A percentile compares a stretch with the other conserved stretches of the same genome.
Evolutionary conservation across 148 eudicot species (phyloP).

Genomic region (Silene conica): DNA sequence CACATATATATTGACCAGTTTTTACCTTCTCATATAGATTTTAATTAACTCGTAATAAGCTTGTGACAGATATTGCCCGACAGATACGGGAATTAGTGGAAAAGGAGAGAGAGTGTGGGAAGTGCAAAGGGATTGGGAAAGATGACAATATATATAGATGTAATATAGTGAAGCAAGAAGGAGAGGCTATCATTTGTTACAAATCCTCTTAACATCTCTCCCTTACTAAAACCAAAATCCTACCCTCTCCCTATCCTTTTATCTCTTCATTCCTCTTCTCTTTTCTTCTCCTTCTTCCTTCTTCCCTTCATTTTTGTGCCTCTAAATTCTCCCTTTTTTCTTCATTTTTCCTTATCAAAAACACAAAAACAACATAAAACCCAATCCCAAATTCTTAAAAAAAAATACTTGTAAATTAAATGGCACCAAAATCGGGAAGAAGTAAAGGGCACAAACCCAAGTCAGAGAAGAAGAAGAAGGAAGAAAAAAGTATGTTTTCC

Average conservation of each 20-base stretch:
- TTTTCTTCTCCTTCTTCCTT: no score
- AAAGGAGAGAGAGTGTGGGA: constrained; percentile 8
- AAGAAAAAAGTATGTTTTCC: constrained; percentile 58
- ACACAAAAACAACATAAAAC: not conserved
- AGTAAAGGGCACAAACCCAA: constrained; percentile 65
- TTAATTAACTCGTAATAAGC: no score
- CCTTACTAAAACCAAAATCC: constrained; percentile 39
- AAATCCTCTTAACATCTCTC: constrained; percentile 28
- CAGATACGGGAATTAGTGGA: no score
- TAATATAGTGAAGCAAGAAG: constrained; percentile 30
- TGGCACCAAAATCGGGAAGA: constrained; percentile 93
- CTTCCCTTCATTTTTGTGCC: not conserved
- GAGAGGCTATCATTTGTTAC: constrained; percentile 60
- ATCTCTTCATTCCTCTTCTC: not conserved
- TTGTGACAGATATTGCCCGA: no score
- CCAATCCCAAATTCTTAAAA: not conserved
- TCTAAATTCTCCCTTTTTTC: not conserved
- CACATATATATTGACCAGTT: no score
- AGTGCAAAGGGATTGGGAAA: constrained; percentile 8
- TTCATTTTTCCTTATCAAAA: not conserved
- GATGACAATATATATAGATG: constrained; percentile 15
- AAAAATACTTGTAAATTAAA: constrained; percentile 12
- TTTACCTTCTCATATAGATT: no score
- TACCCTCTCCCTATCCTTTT: constrained; percentile 20
- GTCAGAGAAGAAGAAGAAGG: constrained; percentile 82